phyloP scores from a whole-genome alignment of 495 filamentous ascomycete species.

The Geoglossum glabrum region DNA sequence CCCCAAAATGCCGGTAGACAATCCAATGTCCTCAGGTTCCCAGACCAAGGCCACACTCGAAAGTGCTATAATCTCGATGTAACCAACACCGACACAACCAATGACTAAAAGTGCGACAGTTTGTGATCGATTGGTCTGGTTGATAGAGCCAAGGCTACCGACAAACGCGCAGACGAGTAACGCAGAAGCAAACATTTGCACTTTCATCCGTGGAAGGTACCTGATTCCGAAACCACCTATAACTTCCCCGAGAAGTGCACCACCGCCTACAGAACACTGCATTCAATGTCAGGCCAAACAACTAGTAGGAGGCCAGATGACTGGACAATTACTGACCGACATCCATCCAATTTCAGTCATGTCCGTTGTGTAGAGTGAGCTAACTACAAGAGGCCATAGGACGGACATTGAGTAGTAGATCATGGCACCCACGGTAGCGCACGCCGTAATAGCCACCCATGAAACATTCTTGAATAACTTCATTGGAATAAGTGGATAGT shows the following conservation, averaged over 20 bases:
- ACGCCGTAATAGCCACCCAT: conserved; percentile 20
- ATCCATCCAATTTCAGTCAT: conserved; percentile 19
- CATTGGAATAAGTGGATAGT: conserved; percentile 10
- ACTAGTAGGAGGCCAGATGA: not conserved
- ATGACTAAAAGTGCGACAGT: conserved; percentile 9
- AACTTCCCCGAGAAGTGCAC: conserved; percentile 10
- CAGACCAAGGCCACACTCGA: conserved; percentile 8
- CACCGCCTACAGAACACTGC: conserved; percentile 9
- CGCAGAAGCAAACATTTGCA: conserved; percentile 9
- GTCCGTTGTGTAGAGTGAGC: conserved; percentile 15
- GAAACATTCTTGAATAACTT: conserved; percentile 19
- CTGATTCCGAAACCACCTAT: conserved; percentile 8
- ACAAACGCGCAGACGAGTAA: conserved; percentile 8
- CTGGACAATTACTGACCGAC: conserved; percentile 12
- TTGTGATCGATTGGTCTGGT: conserved; percentile 3
- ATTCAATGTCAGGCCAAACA: not conserved
- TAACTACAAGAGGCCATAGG: conserved; percentile 20
- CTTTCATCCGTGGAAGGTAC: conserved; percentile 6
- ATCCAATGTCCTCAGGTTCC: conserved; percentile 12
- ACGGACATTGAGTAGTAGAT: conserved; percentile 22
- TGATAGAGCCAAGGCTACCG: conserved; percentile 6
- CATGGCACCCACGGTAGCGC: conserved; percentile 18
- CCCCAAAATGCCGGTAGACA: conserved; percentile 14
- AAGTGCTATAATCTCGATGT: conserved; percentile 11
- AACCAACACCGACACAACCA: conserved; percentile 9